A percentile compares a stretch with the other conserved stretches of the same genome.
These are phyloP conservation scores for Peronospora farinosa DNA, from an alignment of 352 stramenopile species.

Conservation along the genomic window DNA sequence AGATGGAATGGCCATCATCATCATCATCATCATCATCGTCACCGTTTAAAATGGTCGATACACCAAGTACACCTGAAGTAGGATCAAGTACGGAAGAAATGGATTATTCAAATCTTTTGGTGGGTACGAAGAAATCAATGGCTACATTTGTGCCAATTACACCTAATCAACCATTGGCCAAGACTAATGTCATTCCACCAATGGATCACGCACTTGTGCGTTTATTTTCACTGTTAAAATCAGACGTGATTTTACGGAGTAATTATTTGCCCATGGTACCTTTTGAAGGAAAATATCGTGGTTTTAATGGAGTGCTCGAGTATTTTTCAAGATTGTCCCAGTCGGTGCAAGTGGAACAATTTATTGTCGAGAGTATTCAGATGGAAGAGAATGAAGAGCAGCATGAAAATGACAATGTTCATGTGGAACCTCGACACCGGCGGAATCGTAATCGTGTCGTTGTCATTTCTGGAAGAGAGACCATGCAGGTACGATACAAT, in stretches of 20 bases:
- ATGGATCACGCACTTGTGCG: conserved; percentile 59
- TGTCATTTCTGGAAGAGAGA: conserved; percentile 68
- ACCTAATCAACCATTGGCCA: conserved; percentile 48
- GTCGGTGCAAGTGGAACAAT: conserved; percentile 70
- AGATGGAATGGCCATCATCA: conserved; percentile 9
- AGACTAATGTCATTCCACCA: conserved; percentile 37
- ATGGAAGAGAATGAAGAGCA: conserved; percentile 42
- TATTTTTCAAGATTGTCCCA: conserved; percentile 66
- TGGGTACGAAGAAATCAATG: conserved; percentile 43
- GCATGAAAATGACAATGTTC: conserved; percentile 1
- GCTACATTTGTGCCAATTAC: conserved; percentile 40
- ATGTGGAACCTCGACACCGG: conserved; percentile 20
- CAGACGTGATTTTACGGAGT: conserved; percentile 71
- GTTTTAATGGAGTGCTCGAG: conserved; percentile 67
- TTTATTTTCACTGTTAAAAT: conserved; percentile 75
- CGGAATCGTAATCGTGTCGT: conserved; percentile 49
- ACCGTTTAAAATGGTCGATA: conserved; percentile 3
- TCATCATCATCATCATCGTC: too few relatives aligned
- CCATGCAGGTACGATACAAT: conserved; percentile 78
- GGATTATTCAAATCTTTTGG: conserved; percentile 22
- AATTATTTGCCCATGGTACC: conserved; percentile 88
- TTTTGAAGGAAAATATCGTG: conserved; percentile 81
- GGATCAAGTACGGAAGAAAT: conserved; percentile 15
- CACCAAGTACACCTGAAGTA: conserved; percentile 4
- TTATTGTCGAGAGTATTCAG: conserved; percentile 67